A percentile compares a stretch with the other conserved stretches of the same genome.
Evolutionary conservation across 805 yeast genomes (phyloP).

Genomic region (Zygosaccharomyces siamensis): DNA sequence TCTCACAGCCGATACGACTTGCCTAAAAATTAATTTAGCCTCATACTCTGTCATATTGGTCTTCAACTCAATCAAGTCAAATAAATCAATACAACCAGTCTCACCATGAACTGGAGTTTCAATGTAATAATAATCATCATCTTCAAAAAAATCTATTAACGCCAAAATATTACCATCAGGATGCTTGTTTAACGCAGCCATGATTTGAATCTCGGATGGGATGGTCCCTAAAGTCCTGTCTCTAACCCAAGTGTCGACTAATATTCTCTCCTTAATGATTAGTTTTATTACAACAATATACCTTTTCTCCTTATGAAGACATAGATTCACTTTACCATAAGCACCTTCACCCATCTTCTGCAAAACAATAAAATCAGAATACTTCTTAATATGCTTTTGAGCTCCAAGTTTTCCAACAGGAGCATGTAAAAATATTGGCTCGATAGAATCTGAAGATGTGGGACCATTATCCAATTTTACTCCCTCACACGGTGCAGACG

Average conservation of each 20-base stretch:
- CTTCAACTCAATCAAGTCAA: constrained; percentile 85
- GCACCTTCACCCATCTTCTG: constrained; percentile 95
- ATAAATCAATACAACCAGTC: constrained; percentile 82
- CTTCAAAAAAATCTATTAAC: constrained; percentile 89
- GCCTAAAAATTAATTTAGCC: constrained; percentile 71
- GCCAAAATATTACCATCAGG: constrained; percentile 88
- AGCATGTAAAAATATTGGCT: constrained; percentile 14
- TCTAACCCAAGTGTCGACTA: constrained; percentile 96
- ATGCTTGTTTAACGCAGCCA: constrained; percentile 69
- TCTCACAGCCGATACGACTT: constrained; percentile 69
- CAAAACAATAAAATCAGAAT: constrained; percentile 63
- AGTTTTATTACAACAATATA: constrained; percentile 79
- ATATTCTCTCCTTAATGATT: constrained; percentile 84
- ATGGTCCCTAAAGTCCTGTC: constrained; percentile 88
- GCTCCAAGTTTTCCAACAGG: constrained; percentile 50
- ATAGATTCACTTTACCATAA: constrained; percentile 87
- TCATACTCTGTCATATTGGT: constrained; percentile 76
- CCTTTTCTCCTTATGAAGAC: constrained; percentile 57
- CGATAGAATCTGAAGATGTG: constrained; percentile 1
- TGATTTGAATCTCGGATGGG: constrained; percentile 92
- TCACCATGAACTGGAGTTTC: constrained; percentile 93
- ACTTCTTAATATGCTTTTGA: constrained; percentile 62
- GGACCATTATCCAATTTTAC: constrained; percentile 6
- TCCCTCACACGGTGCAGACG: constrained; percentile 20
- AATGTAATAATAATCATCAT: constrained; percentile 79